Base-by-base conservation (phyloP, 352 stramenopile genomes). In the Phytophthora pistaciae region DNA sequence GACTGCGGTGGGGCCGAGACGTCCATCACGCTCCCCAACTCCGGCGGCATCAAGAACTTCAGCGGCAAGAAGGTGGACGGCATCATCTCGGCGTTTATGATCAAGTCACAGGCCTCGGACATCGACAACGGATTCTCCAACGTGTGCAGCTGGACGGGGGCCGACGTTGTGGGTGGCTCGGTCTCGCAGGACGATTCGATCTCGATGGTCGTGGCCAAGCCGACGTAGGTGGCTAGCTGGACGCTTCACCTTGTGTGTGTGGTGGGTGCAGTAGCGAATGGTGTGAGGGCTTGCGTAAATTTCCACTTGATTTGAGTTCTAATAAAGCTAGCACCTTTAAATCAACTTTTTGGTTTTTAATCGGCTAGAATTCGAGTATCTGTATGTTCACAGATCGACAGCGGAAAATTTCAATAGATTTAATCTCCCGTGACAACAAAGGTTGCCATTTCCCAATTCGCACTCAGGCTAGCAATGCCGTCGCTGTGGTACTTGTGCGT, bases 61-160 rank as follows among this genome's bases (percentile, higher is more conserved):
- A 21, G 52, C 18, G 29, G 44, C 20, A 42, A 66, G 11, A 70
- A 66, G 56, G 44, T 77, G 6, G 61, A 77, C 31, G 59, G 64
- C 1, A 5, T 36, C 1, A 77, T 77, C 33, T 68, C 56, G 5
- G 38, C 70, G 1, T 77, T 77, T 56, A 67, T 42, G 56, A 53
- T 74, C 9, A 57, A 60, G 58, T 64, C 60, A 1, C 16, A 65
- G 16, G 1, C 1, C 2, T 16, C 57, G 3, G 25, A 21, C 16
- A 13, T 72, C 14, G 55, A 73, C 54, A 77, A 77, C 21, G 64
- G 59, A 7, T 52, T 65, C 14, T 56, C 64, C 11, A 48, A 73
- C 16, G 52, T 77, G 38, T 77, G 70, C 38, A 69, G 25, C 9
- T 77, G 70, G 70, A 53, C 59, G 7, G 64, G 70, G 9, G 44